Percentiles rank a stretch among this genome's conserved stretches.
Evolutionary conservation across 129 eudicot genomes (phyloP).

Genomic region (Escallonia herrerae): DNA sequence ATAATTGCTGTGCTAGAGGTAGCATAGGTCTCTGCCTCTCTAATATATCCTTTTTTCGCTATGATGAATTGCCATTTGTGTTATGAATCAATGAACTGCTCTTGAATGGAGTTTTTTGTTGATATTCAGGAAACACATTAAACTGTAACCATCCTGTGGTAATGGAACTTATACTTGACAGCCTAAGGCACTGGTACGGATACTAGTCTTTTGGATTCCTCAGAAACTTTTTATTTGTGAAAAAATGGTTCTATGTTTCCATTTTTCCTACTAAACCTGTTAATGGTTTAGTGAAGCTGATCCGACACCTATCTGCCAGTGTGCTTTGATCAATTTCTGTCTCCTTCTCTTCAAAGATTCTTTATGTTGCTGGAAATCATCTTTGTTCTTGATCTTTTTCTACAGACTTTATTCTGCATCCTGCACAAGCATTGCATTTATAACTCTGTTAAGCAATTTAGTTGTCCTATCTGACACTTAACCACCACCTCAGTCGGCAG

Average conservation of each 20-base stretch:
- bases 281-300: neutral
- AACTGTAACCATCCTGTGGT: constrained; percentile 98
- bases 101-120: constrained; percentile 11
- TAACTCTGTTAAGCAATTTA: no score
- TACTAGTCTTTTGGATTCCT: constrained; percentile 9
- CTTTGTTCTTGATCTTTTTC: no score
- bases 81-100: neutral
- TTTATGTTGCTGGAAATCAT: neutral
- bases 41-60: no score
- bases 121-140: constrained; percentile 74
- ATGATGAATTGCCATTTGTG: neutral
- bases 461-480: no score
- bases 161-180: constrained; percentile 95
- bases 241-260: neutral
- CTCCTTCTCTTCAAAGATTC: neutral
- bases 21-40: neutral
- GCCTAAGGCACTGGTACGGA: constrained; percentile 93
- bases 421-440: no score
- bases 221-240: neutral
- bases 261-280: neutral
- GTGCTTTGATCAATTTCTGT: no score
- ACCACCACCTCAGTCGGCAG: no score
- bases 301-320: neutral
- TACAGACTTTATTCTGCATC: no score
- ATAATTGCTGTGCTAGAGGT: neutral